Base-by-base conservation (phyloP, 208 protist genomes). In the Leishmania guyanensis region DNA sequence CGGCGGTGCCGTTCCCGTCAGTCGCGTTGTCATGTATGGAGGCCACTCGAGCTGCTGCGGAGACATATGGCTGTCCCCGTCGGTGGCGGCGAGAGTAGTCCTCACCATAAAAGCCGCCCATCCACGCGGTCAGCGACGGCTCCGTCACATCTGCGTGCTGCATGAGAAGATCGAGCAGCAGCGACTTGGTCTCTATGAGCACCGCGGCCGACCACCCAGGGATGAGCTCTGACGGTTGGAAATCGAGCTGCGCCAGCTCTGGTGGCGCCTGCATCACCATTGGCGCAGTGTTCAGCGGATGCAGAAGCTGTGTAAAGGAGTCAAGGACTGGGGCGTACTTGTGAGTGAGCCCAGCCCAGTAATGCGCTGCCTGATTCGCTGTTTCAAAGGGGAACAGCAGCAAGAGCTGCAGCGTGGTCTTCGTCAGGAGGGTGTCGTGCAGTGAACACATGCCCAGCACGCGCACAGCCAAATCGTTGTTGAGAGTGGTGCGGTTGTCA, bases 161-260 rank as follows among this genome's bases (percentile, higher is more conserved):
- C 80, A 95, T 95, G 36, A 98, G 87, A 51, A 98, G 84, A 80
- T 98, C 92, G 29, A 98, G 78, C 73, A 96, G 83, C n/a, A 95
- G 86, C 22, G 89, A 91, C 77, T 93, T 93, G 9, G 86, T 92
- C 33, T 91, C 88, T 2, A 80, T 83, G 26, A 88, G 77, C 51
- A 89, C 51, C 48, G 81, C 80, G 1, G 73, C 64, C 12, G 74
- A 48, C 78, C 83, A 85, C 29, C 82, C 72, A 2, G 81, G 81
- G 46, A 82, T 77, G n/a, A 87, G 54, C 66, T 84, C 83, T 16
- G 48, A 81, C 0, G 83, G 76, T 56, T 95, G 89, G 54, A 89
- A 78, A 80, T 96, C 94, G 14, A 96, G 84, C 43, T 93, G 73
- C 20, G 88, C 84, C 46, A 96, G 92, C 80, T 90, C 87, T 17